Base-by-base conservation (phyloP, 2,329 filamentous ascomycete species). In the Nectriaceae sp. region DNA sequence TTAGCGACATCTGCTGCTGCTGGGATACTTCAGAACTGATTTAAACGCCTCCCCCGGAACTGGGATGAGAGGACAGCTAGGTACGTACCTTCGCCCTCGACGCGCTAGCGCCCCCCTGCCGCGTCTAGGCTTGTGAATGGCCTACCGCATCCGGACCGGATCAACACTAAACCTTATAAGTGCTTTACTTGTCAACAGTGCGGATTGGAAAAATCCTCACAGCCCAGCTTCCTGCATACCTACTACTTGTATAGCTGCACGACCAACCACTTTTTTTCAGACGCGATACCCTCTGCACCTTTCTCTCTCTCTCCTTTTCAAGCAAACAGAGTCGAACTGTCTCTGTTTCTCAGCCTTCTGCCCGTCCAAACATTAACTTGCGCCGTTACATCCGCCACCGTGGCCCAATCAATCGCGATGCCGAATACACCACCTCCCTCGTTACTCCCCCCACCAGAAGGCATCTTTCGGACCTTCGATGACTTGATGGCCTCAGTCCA, bases 401-500 rank as follows among this genome's bases (percentile, higher is more conserved):
- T 66, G 56, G 62, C 64, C 57, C 60, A 67, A 64, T 55, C 59
- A 63, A 62, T 67, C 61, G 59, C 65, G 36, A 77, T 77, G 74
- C 68, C 74, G 52, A 73, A 73, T 61, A 75, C 75, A 57, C 74
- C 76, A 52, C 71, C 72, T 36, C 70, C 74, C 39, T 67, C 70
- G 50, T 69, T 83, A 52, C 72, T 76, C 37, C 77, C 81, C 35
- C 81, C 81, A 42, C 79, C 80, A 42, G 80, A 84, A 63, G 79
- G 79, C 54, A 83, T 84, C 63, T 84, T 79, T 53, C 71, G 76
- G 40, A 76, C 74, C 43, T 84, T 84, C 53, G 80, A 84, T 22
- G 81, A 84, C 51, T 72, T 84, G 36, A 73, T 84, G 59, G 70
- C 71, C 4, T 76, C 80, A 18, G 79, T 84, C 8, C 81, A 84